Conservation (phyloP, 257 asterid species). For the Solanum infundibuliforme region DNA sequence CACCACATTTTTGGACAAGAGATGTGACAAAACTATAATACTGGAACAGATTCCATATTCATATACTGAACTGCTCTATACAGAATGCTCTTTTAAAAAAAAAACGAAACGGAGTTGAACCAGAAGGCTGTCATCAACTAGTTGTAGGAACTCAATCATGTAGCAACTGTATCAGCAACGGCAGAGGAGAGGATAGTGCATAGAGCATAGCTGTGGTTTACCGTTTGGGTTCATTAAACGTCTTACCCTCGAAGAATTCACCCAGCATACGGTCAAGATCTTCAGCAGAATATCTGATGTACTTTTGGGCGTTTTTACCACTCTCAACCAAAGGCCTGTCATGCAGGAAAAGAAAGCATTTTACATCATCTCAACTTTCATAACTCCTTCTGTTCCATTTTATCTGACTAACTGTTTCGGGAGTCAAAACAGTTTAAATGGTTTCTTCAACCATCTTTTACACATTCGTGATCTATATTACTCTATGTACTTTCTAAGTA, state of each 20-base stretch:
- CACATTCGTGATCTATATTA: not conserved
- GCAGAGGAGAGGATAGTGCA: not conserved
- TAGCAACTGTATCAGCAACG: not conserved
- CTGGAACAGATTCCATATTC: not conserved
- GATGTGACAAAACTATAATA: not conserved
- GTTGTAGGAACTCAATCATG: not conserved
- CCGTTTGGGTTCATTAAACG: conserved; percentile 73
- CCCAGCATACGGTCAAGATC: conserved; percentile 99
- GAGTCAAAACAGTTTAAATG: not conserved
- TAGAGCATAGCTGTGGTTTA: conserved; percentile 10
- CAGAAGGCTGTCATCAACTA: not conserved
- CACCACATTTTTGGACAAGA: not conserved
- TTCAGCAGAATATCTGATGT: conserved; percentile 87
- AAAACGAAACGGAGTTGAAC: not conserved
- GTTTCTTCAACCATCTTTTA: not conserved
- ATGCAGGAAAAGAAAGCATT: not conserved
- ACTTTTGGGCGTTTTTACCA: conserved; percentile 88
- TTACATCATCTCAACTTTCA: not conserved
- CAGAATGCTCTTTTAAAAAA: not conserved
- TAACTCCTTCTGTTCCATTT: not conserved
- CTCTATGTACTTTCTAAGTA: not conserved
- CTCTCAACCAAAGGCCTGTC: conserved; percentile 77
- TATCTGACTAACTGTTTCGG: not conserved
- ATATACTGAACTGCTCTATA: not conserved
- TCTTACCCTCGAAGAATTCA: conserved; percentile 94